Evolutionary conservation across 805 yeast genomes (phyloP), one percentile per base, ranked within the genome.

Genomic region (Saccharomycopsis capsularis): DNA sequence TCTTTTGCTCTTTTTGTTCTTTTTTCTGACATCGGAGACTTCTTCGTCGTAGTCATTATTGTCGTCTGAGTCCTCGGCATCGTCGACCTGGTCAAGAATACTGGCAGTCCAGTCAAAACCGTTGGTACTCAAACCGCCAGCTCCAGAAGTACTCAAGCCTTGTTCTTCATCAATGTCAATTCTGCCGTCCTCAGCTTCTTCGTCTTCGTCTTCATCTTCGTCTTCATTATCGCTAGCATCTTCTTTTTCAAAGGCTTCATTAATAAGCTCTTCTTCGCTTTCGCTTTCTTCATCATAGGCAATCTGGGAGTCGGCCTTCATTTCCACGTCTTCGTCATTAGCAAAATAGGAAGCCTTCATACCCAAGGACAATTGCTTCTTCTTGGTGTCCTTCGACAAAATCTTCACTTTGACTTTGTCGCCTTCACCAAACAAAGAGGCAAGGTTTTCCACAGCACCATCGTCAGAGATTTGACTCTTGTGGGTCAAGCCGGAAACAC

Each of bases 91-190:
- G 57, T 86, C 95, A 54, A 89, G 71, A 56, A 87, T 80, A 37
- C 86, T 81, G 2, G 95, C 95, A 41, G 95, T 83, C 99, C 99
- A 93, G 65, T 93, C 96, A 59, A 93, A 93, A 2, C 95, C 95
- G 58, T 79, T 81, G 36, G 95, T 82, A 18, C 89, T 79, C 50
- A 93, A 73, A 5, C 95, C 95, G 36, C 65, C 69, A 22, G 69
- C 49, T 1, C 67, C 47, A 19, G 61, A 62, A 5, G 57, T 41
- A 19, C 52, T 27, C 6, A 50, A 21, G 35, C 32, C 35, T 45
- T 47, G 21, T 3, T 29, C 32, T 9, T 58, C 68, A 4, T 63
- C 66, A 16, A 57, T 67, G 32, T 57, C 63, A 4, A 55, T 59
- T 3, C 59, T 65, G 3, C 60, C 65, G 3, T 61, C 65, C 6